A percentile compares a stretch with the other conserved stretches of the same genome.
phyloP scores from a whole-genome alignment of 345 rosid species.

The Mangifera indica region DNA sequence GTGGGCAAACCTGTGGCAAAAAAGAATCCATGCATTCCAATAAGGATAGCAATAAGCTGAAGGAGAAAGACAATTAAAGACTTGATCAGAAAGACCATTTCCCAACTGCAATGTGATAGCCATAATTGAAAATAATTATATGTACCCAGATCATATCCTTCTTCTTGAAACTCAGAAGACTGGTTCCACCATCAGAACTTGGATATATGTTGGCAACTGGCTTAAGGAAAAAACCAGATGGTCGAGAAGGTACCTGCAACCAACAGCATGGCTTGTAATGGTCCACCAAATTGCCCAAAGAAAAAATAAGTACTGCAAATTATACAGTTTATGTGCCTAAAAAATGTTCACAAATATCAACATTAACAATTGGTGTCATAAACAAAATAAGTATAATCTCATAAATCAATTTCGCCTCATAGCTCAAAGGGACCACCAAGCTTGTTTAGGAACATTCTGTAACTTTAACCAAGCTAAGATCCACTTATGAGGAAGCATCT shows the following conservation, averaged over 20 bases:
- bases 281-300: neutral
- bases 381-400: neutral
- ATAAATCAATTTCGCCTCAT: neutral
- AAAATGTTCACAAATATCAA: neutral
- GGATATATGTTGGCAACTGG: slow-evolving; percentile 70
- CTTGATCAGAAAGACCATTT: slow-evolving; percentile 11
- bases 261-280: slow-evolving; percentile 17
- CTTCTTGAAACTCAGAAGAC: slow-evolving; percentile 74
- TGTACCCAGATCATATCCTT: slow-evolving; percentile 86
- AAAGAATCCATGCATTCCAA: slow-evolving; percentile 2
- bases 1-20: slow-evolving; percentile 73
- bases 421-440: neutral
- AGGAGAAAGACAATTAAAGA: neutral
- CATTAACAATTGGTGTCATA: neutral
- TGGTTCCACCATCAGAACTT: slow-evolving; percentile 51
- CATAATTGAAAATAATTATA: slow-evolving; percentile 8
- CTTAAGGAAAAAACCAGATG: slow-evolving; percentile 81
- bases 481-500: neutral
- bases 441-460: neutral
- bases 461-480: neutral
- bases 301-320: neutral
- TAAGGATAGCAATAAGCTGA: neutral
- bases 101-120: slow-evolving; percentile 5
- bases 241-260: slow-evolving; percentile 81
- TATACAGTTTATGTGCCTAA: neutral